Conservation (phyloP, 2,329 filamentous ascomycete genomes). For the Parastagonospora avenae region DNA sequence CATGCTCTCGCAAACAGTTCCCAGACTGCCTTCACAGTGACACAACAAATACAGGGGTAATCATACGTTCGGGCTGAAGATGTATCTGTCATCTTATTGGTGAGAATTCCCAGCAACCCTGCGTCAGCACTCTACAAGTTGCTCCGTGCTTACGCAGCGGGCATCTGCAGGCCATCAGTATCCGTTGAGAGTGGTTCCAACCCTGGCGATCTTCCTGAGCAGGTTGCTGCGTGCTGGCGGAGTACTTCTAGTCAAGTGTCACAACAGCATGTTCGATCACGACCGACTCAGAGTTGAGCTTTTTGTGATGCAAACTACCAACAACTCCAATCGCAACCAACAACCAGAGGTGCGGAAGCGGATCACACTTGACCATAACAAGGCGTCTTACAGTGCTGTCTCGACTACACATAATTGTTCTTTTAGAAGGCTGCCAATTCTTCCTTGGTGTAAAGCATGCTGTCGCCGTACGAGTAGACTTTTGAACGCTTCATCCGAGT, state of each 20-base stretch:
- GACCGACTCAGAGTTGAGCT: neutral
- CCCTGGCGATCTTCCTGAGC: no score
- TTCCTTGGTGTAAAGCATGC: no score
- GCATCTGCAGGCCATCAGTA: no score
- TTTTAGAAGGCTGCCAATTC: no score
- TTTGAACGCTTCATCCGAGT: no score
- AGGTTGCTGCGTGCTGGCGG: no score
- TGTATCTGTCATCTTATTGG: neutral
- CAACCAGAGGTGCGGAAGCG: neutral
- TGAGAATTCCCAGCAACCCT: neutral
- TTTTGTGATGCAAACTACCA: slow-evolving; percentile 6
- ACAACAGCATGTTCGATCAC: neutral
- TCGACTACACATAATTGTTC: no score
- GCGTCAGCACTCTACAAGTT: slow-evolving; percentile 1
- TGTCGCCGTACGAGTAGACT: no score
- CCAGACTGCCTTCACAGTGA: neutral
- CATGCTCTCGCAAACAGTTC: slow-evolving; percentile 5
- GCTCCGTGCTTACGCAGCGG: neutral
- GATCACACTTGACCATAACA: neutral
- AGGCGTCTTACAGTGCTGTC: no score
- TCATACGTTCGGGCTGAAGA: neutral
- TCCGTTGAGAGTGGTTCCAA: no score
- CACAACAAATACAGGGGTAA: neutral
- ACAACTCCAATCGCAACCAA: slow-evolving; percentile 5
- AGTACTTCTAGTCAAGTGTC: no score